Percentiles rank a stretch among this genome's conserved stretches.
Evolutionary conservation across 2,329 filamentous ascomycete genomes (phyloP).

Genomic region (Aquanectria penicillioides): DNA sequence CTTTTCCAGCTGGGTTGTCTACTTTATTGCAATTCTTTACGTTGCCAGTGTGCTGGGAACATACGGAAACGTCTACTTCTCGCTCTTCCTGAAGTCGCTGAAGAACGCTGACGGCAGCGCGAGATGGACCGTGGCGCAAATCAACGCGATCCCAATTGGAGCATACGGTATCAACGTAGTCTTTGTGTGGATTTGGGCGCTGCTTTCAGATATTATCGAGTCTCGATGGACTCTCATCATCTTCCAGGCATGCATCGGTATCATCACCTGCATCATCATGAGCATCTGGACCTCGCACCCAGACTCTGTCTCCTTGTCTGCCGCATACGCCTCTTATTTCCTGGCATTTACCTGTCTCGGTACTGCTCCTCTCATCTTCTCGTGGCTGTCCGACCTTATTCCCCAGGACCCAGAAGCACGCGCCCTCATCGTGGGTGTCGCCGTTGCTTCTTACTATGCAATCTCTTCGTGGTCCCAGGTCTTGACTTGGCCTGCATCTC

Average conservation of each 20-base stretch:
- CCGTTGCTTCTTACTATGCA: constrained; percentile 21
- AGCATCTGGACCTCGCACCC: constrained; percentile 62
- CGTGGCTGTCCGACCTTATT: constrained; percentile 10
- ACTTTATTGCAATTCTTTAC: constrained; percentile 15
- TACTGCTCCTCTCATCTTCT: constrained; percentile 60
- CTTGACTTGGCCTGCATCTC: constrained; percentile 21
- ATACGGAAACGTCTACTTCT: constrained; percentile 43
- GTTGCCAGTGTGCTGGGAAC: constrained; percentile 20
- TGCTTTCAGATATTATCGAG: constrained; percentile 57
- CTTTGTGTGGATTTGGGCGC: constrained; percentile 64
- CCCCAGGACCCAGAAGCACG: constrained; percentile 23
- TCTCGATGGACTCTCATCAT: constrained; percentile 63
- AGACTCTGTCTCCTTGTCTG: constrained; percentile 51
- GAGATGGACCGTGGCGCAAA: constrained; percentile 49
- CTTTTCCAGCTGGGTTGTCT: constrained; percentile 21
- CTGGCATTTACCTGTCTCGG: constrained; percentile 51
- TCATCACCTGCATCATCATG: constrained; percentile 61
- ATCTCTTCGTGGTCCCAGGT: constrained; percentile 24
- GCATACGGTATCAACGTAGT: constrained; percentile 52
- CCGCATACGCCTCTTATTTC: constrained; percentile 63
- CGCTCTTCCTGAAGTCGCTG: constrained; percentile 45
- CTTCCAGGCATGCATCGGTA: constrained; percentile 56
- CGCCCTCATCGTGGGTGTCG: constrained; percentile 16
- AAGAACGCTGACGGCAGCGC: constrained; percentile 36
- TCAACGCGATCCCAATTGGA: constrained; percentile 62